phyloP scores from a whole-genome alignment of 23 red algal species.

The Gracilaria domingensis region DNA sequence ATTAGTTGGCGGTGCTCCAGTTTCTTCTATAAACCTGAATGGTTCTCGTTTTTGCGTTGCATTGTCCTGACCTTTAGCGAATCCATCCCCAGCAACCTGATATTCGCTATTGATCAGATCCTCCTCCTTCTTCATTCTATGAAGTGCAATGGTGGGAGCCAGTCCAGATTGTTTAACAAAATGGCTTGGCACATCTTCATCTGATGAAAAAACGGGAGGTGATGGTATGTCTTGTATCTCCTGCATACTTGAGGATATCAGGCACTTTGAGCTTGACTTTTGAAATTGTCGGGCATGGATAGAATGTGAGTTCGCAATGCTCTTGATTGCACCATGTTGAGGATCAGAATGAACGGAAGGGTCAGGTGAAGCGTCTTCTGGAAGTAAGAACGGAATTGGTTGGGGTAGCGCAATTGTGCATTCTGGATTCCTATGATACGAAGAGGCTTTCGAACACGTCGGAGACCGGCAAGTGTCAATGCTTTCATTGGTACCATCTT shows the following conservation, averaged over 20 bases:
- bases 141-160: background rate
- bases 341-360: background rate
- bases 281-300: background rate
- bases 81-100: background rate
- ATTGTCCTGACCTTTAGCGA: background rate
- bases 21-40: background rate
- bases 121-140: background rate
- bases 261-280: background rate
- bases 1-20: background rate
- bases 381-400: slow-evolving; percentile 1
- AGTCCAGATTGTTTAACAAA: background rate
- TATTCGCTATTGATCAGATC: background rate
- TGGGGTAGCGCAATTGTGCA: background rate
- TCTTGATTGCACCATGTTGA: background rate
- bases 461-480: background rate
- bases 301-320: background rate
- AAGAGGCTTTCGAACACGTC: background rate
- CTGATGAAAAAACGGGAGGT: slow-evolving; percentile 21
- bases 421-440: background rate
- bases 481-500: background rate
- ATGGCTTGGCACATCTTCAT: background rate
- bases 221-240: slow-evolving; percentile 22
- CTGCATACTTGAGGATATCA: background rate
- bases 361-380: background rate
- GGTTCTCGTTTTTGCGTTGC: background rate